Evolutionary conservation across 345 rosid genomes (phyloP), one percentile per base, ranked within the genome.

Genomic region (Odontarrhena argentea): DNA sequence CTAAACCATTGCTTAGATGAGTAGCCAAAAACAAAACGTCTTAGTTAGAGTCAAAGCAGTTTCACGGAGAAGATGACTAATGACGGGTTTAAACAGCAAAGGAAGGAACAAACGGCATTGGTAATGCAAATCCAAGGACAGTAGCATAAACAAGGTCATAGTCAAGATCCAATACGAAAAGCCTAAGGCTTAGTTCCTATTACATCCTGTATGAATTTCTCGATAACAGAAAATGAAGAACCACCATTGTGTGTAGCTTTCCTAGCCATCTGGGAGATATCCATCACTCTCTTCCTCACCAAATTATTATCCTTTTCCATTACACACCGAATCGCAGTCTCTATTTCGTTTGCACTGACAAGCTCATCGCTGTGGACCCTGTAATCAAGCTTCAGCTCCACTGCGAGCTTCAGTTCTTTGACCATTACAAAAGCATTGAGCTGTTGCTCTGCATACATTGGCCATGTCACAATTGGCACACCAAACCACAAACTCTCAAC

Each of bases 391-490:
- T 36, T 57, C 77, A 67, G 9, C 57, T 69, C 67, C 54, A 77
- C 57, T 10, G 63, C 60, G 9, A 77, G 67, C 4, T 58, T 44
- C 37, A 76, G 59, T 26, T 76, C 74, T 28, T 68, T 72, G 58
- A 69, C 80, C 67, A 76, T 71, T 38, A 59, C 7, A 59, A 76
- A 76, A 0, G 79, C 76, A 14, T 66, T 76, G 32, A 76, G 60
- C 14, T 76, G 76, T 65, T 76, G 79, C 73, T 70, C 79, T 28
- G 79, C 79, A 26, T 70, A 76, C 76, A 76, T 60, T 3, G 76
- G 76, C 76, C 76, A 76, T 44, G 79, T 76, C 69, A 76, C 73
- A n/a, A 71, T 71, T n/a, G 79, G 76, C 22, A 71, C 76, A 53
- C 79, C 76, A 71, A 51, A 70, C 76, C 69, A 76, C 13, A 76